These are phyloP conservation scores for Didymella lethalis DNA, from an alignment of 2,329 filamentous ascomycete species.

Conservation along the genomic window DNA sequence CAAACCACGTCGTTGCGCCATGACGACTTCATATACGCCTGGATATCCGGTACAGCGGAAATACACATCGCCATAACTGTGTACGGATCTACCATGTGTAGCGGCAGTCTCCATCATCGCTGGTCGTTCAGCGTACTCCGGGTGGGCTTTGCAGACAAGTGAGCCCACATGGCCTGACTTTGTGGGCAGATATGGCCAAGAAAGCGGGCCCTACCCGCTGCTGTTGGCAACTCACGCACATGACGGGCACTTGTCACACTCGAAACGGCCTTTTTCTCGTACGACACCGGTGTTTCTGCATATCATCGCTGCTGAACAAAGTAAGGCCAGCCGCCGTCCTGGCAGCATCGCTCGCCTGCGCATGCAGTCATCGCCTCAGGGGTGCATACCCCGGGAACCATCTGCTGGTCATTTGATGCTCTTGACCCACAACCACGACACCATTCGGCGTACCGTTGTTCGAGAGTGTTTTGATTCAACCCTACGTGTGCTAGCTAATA, in stretches of 20 bases:
- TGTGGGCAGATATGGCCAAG: background rate
- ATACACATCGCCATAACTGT: background rate
- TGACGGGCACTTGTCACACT: constrained; percentile 10
- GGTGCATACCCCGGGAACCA: constrained; percentile 9
- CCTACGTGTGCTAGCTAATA: constrained; percentile 11
- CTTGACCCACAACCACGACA: constrained; percentile 10
- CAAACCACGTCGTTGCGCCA: background rate
- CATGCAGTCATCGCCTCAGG: constrained; percentile 14
- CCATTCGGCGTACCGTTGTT: background rate
- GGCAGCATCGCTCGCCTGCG: constrained; percentile 4
- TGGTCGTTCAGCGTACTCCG: background rate
- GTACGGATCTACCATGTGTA: background rate
- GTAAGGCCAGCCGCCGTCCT: background rate
- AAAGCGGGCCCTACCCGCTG: background rate
- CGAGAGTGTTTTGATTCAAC: constrained; percentile 8
- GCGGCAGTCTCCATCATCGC: background rate
- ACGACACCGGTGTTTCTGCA: constrained; percentile 11
- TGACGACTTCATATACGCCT: background rate
- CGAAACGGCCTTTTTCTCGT: constrained; percentile 12
- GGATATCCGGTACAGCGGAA: background rate
- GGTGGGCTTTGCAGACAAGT: constrained; percentile 1
- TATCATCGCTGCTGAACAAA: constrained; percentile 1
- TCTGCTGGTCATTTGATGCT: constrained; percentile 16
- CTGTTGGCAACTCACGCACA: background rate
- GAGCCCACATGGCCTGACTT: constrained; percentile 22